phyloP scores from a whole-genome alignment of 148 eudicot genomes.

The Limonium bicolor region DNA sequence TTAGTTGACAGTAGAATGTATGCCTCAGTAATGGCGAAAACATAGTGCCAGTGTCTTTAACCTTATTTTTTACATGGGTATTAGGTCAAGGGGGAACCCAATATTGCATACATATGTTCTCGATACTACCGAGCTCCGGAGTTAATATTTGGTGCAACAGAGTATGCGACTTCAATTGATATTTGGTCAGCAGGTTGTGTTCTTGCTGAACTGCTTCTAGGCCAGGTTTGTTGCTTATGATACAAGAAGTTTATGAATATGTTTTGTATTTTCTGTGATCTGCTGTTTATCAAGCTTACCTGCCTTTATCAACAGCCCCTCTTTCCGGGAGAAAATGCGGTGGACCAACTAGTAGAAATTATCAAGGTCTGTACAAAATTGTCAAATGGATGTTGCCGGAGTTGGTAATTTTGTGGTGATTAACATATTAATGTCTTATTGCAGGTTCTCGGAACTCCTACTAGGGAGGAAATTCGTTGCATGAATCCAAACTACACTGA shows the following conservation, averaged over 20 bases:
- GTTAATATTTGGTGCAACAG: slow-evolving; percentile 80
- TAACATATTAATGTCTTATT: slow-evolving; percentile 2
- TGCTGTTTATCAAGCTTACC: neutral
- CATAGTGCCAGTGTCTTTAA: no score
- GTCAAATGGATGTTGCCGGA: neutral
- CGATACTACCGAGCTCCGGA: slow-evolving; percentile 85
- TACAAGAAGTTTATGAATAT: neutral
- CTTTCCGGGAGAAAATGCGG: slow-evolving; percentile 33
- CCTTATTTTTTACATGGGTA: neutral
- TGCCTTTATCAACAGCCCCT: slow-evolving; percentile 16
- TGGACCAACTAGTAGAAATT: slow-evolving; percentile 30
- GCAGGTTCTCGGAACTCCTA: slow-evolving; percentile 42
- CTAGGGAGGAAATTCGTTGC: slow-evolving; percentile 35
- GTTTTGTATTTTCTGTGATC: neutral
- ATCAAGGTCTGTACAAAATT: slow-evolving; percentile 15
- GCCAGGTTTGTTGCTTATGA: slow-evolving; percentile 32
- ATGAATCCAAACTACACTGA: slow-evolving; percentile 37
- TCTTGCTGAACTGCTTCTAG: slow-evolving; percentile 74
- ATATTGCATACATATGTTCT: slow-evolving; percentile 78
- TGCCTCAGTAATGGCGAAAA: no score
- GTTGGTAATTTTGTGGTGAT: neutral
- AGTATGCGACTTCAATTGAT: slow-evolving; percentile 71
- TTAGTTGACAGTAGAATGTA: no score
- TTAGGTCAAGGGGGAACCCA: slow-evolving; percentile 71
- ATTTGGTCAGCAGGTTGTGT: slow-evolving; percentile 91